Evolutionary conservation across 1,284 basidiomycete genomes (phyloP).

Genomic region (Ganoderma boninense): DNA sequence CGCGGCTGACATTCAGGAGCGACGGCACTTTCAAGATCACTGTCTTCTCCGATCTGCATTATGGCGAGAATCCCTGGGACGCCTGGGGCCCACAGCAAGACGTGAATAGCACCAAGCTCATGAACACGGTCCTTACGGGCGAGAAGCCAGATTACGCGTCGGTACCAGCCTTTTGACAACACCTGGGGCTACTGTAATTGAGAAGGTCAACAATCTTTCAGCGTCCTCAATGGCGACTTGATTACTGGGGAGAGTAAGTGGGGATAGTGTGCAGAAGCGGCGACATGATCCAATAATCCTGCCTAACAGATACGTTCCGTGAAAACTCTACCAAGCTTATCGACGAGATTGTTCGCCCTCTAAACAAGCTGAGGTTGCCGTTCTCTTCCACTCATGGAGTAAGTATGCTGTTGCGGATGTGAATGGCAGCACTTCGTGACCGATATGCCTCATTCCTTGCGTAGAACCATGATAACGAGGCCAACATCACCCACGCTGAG

Average conservation of each 20-base stretch:
- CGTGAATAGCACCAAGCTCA: conserved; percentile 60
- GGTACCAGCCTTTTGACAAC: conserved; percentile 32
- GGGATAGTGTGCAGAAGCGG: background rate
- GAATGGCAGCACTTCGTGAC: conserved; percentile 1
- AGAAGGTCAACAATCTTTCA: conserved; percentile 2
- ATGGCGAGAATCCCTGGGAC: conserved; percentile 75
- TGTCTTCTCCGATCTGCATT: conserved; percentile 74
- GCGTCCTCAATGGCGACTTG: conserved; percentile 68
- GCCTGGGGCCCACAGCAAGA: conserved; percentile 71
- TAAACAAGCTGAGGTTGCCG: conserved; percentile 43
- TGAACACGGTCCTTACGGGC: conserved; percentile 57
- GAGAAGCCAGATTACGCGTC: conserved; percentile 74
- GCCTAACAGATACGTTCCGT: conserved; percentile 62
- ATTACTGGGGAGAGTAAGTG: conserved; percentile 71
- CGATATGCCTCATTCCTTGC: background rate
- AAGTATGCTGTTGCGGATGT: background rate
- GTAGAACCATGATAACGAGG: conserved; percentile 76
- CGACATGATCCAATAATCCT: background rate
- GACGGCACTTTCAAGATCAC: conserved; percentile 73
- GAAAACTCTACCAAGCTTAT: conserved; percentile 42
- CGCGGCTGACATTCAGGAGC: conserved; percentile 39
- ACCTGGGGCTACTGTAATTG: background rate
- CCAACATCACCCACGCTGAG: conserved; percentile 69
- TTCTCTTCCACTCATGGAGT: conserved; percentile 62
- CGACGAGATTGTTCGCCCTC: conserved; percentile 45